Evolutionary conservation across 768 basidiomycete genomes (phyloP).

Genomic region (Naganishia onofrii): DNA sequence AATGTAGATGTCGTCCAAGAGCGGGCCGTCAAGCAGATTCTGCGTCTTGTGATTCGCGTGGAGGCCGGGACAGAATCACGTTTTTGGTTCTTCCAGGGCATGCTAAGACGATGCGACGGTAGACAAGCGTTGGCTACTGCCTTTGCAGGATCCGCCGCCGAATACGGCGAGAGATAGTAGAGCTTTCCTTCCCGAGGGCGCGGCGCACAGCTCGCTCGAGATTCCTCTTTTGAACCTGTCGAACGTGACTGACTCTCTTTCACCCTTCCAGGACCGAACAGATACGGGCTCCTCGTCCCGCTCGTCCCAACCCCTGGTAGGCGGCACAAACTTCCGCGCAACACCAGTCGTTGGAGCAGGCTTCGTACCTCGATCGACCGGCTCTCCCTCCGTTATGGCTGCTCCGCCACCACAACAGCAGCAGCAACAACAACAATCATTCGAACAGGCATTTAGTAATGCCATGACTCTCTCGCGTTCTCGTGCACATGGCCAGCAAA

Average conservation of each 20-base stretch:
- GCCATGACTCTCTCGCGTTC: slow-evolving; percentile 14
- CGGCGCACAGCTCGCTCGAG: too few relatives aligned
- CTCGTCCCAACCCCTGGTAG: neutral
- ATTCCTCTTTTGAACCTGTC: too few relatives aligned
- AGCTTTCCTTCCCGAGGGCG: too few relatives aligned
- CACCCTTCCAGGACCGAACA: slow-evolving; percentile 25
- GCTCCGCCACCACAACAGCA: neutral
- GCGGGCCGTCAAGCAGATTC: too few relatives aligned
- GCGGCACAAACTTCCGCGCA: slow-evolving; percentile 3
- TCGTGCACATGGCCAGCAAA: neutral
- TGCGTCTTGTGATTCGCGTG: too few relatives aligned
- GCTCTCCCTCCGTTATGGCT: neutral
- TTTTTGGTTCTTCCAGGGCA: too few relatives aligned
- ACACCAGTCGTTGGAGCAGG: neutral
- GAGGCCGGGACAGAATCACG: too few relatives aligned
- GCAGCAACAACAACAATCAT: slow-evolving; percentile 6
- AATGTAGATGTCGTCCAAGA: neutral
- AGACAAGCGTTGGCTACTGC: too few relatives aligned
- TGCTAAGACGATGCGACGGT: too few relatives aligned
- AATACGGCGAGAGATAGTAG: too few relatives aligned
- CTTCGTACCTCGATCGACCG: slow-evolving; percentile 2
- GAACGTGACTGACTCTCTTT: too few relatives aligned
- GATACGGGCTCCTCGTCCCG: neutral
- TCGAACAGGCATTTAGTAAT: slow-evolving; percentile 7
- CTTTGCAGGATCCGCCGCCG: too few relatives aligned